Percentiles rank a stretch among this genome's conserved stretches.
Conservation (phyloP, 2,329 filamentous ascomycete species). For the Cladosporium sp. region DNA sequence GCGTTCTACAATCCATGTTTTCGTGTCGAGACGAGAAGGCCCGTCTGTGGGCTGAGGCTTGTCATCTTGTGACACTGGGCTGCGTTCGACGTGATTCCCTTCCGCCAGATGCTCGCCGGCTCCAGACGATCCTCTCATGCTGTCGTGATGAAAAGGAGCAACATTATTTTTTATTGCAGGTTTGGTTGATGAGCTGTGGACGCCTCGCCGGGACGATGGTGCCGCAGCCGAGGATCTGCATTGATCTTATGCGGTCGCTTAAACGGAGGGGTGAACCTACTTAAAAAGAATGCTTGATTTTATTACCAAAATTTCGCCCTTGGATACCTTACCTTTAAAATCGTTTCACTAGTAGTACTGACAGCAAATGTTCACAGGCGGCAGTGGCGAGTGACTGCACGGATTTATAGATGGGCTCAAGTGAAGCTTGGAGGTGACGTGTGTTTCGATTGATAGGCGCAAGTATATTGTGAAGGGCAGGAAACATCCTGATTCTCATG, state of each 20-base stretch:
- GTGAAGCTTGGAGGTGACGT: too few species aligned
- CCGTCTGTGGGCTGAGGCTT: neutral
- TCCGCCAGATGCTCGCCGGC: neutral
- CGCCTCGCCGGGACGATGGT: neutral
- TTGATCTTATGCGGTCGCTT: neutral
- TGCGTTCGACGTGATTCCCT: neutral
- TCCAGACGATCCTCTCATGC: neutral
- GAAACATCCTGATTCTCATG: too few species aligned
- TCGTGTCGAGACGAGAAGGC: neutral
- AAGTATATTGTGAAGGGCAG: too few species aligned
- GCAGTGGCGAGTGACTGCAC: too few species aligned
- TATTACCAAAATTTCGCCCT: too few species aligned
- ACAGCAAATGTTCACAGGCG: too few species aligned
- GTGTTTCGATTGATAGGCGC: too few species aligned
- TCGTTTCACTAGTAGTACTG: too few species aligned
- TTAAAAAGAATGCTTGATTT: too few species aligned
- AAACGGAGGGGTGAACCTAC: too few species aligned
- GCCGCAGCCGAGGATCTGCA: slow-evolving; percentile 3
- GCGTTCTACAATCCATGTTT: slow-evolving; percentile 7
- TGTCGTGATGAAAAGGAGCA: neutral
- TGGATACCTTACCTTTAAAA: too few species aligned
- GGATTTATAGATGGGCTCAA: too few species aligned
- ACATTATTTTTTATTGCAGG: neutral
- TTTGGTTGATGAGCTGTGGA: neutral
- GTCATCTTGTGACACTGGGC: neutral